phyloP scores from a whole-genome alignment of 768 basidiomycete species.

The Leccinellum rugosiceps region DNA sequence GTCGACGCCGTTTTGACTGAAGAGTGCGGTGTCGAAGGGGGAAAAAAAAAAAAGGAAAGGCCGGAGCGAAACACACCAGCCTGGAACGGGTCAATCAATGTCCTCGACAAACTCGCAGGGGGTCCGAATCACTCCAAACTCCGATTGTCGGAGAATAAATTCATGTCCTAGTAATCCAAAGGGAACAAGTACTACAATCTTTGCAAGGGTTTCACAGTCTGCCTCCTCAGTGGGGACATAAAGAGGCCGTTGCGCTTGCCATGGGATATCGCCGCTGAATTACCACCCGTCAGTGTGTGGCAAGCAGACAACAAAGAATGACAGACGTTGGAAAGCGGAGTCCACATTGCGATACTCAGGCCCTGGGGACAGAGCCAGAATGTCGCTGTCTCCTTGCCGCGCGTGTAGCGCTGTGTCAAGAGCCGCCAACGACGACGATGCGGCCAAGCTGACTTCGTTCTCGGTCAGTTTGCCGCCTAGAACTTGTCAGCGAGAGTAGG shows the following conservation, averaged over 20 bases:
- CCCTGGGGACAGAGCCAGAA: neutral
- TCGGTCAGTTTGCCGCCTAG: neutral
- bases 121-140: constrained; percentile 12
- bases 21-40: constrained; percentile 29
- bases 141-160: constrained; percentile 22
- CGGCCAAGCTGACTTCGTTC: neutral
- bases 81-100: constrained; percentile 23
- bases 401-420: neutral
- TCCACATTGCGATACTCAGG: too few species aligned
- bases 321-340: constrained; percentile 6
- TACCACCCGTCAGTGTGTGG: neutral
- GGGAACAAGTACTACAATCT: constrained; percentile 14
- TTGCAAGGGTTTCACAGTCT: constrained; percentile 16
- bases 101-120: constrained; percentile 16
- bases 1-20: constrained; percentile 63
- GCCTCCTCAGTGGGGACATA: neutral
- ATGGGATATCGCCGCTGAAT: constrained; percentile 2
- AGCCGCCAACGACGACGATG: constrained; percentile 4
- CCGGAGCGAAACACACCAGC: constrained; percentile 33
- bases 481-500: neutral
- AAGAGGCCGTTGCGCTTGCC: neutral
- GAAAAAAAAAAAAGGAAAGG: constrained; percentile 27
- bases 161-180: neutral
- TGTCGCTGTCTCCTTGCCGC: neutral
- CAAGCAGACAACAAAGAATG: neutral